Conservation (phyloP, 192 early-diverging fungal genomes). For the Anaeromyces robustus region DNA sequence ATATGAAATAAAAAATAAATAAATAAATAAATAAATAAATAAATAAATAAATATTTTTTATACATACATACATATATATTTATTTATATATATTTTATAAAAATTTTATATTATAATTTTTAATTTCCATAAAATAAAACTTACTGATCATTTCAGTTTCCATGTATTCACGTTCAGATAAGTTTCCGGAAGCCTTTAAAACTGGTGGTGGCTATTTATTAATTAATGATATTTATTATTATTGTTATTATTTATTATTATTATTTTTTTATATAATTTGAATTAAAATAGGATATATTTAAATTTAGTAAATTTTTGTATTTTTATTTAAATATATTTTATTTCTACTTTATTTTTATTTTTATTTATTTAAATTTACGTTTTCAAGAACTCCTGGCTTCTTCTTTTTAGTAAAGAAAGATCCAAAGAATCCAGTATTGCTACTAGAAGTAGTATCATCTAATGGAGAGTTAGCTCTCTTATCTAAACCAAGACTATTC, state of each 20-base stretch:
- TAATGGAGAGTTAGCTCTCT: background rate
- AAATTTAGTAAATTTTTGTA: too few relatives aligned
- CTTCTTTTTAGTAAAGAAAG: constrained; percentile 73
- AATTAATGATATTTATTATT: background rate
- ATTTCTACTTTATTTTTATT: too few relatives aligned
- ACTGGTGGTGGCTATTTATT: constrained; percentile 57
- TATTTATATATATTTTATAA: too few relatives aligned
- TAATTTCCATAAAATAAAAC: too few relatives aligned
- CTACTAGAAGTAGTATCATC: background rate
- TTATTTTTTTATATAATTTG: too few relatives aligned
- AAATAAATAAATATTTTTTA: too few relatives aligned
- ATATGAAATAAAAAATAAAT: too few relatives aligned
- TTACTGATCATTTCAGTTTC: constrained; percentile 98
- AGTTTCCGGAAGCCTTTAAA: constrained; percentile 84
- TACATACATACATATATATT: too few relatives aligned
- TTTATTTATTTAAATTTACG: constrained; percentile 14
- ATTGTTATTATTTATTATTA: background rate
- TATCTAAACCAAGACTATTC: background rate
- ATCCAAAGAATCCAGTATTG: constrained; percentile 85
- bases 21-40: too few relatives aligned
- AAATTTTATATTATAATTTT: too few relatives aligned
- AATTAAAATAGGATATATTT: too few relatives aligned
- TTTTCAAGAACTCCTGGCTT: constrained; percentile 44
- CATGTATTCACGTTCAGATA: constrained; percentile 93
- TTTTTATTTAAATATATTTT: too few relatives aligned